Evolutionary conservation across 805 yeast genomes (phyloP).

Genomic region (Kurtzmaniella cleridarum): DNA sequence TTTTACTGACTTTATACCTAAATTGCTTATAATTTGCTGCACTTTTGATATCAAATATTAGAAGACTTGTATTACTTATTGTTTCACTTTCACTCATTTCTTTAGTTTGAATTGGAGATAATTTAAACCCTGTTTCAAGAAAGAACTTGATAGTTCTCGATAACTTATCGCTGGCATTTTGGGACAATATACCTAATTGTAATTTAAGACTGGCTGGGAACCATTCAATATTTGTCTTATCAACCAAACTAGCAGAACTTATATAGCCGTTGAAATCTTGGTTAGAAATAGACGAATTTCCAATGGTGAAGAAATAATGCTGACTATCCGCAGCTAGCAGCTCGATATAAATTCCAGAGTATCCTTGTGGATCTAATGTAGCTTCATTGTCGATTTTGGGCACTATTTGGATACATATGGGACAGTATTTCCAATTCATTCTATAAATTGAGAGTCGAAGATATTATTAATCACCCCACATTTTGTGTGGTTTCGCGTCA

Average conservation of each 20-base stretch:
- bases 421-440: slow-evolving; percentile 14
- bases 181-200: slow-evolving; percentile 2
- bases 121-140: slow-evolving; percentile 15
- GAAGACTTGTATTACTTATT: too few relatives aligned
- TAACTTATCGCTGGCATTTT: not conserved
- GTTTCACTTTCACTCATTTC: not conserved
- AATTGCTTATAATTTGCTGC: not conserved
- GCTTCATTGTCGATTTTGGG: slow-evolving; percentile 7
- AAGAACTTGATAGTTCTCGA: slow-evolving; percentile 12
- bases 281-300: slow-evolving; percentile 11
- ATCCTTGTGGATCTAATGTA: slow-evolving; percentile 6
- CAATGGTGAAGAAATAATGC: slow-evolving; percentile 10
- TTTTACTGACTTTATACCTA: not conserved
- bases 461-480: too few relatives aligned
- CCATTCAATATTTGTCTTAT: slow-evolving; percentile 11
- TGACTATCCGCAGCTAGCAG: not conserved
- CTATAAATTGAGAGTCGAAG: not conserved
- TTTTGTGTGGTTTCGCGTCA: too few relatives aligned
- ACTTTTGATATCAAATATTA: too few relatives aligned
- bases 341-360: slow-evolving; percentile 19
- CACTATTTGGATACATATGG: slow-evolving; percentile 19
- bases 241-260: not conserved
- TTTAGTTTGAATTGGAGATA: slow-evolving; percentile 15
- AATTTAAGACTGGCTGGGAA: slow-evolving; percentile 6
- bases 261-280: slow-evolving; percentile 4